Conservation (phyloP, 2,329 filamentous ascomycete genomes). For the Drechslera avenae region DNA sequence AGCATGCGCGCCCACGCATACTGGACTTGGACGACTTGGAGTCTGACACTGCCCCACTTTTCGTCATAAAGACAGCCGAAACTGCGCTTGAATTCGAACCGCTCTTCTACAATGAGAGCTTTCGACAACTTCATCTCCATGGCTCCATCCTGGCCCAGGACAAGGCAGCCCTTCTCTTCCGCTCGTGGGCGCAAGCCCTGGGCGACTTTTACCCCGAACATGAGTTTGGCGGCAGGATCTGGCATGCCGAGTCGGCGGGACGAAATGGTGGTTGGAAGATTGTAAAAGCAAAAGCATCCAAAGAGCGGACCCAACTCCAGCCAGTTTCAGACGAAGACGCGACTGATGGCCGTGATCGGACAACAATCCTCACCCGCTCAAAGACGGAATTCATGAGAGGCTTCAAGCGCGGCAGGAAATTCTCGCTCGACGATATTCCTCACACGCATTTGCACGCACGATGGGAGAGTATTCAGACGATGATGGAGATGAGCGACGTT, state of each 20-base stretch:
- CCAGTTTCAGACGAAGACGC: conserved; percentile 3
- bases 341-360: not conserved
- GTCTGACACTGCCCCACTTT: conserved; percentile 27
- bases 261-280: conserved; percentile 23
- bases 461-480: conserved; percentile 36
- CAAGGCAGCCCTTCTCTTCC: conserved; percentile 28
- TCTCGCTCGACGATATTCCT: conserved; percentile 10
- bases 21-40: conserved; percentile 34
- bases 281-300: conserved; percentile 13
- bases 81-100: conserved; percentile 23
- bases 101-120: conserved; percentile 30
- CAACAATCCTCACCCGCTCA: conserved; percentile 10
- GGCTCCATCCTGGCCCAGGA: conserved; percentile 13
- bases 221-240: conserved; percentile 23
- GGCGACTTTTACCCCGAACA: conserved; percentile 16
- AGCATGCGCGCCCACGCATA: not conserved
- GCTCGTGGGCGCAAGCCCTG: conserved; percentile 35
- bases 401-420: conserved; percentile 3
- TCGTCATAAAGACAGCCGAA: conserved; percentile 25
- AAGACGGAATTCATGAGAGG: conserved; percentile 13
- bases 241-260: conserved; percentile 26
- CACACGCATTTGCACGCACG: conserved; percentile 24
- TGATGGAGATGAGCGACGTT: conserved; percentile 47
- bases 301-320: not conserved
- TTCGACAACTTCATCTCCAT: conserved; percentile 18